phyloP scores from a whole-genome alignment of 73 alveolate genomes.

The Durusdinium trenchii region DNA sequence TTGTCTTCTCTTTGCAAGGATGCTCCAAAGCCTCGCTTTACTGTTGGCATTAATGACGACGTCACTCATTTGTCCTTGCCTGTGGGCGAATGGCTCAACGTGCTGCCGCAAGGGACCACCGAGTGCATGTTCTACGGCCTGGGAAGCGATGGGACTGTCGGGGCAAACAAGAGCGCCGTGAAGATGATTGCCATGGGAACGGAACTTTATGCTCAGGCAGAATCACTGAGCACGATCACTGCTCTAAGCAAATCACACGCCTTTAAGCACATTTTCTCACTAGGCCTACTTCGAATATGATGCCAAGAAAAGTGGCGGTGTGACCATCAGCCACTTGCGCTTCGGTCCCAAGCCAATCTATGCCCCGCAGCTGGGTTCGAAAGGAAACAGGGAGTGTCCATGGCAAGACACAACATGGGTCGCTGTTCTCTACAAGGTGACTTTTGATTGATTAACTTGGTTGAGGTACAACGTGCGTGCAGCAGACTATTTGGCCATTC shows the following conservation, averaged over 20 bases:
- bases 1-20: too few relatives aligned
- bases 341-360: conserved; percentile 55
- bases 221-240: neutral
- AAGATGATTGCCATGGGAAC: conserved; percentile 67
- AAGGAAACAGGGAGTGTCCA: too few relatives aligned
- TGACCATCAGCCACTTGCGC: conserved; percentile 77
- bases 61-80: conserved; percentile 53
- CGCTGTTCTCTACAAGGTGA: too few relatives aligned
- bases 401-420: too few relatives aligned
- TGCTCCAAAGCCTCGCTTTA: conserved; percentile 69
- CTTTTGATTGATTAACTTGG: neutral
- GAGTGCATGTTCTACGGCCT: conserved; percentile 74
- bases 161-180: conserved; percentile 84
- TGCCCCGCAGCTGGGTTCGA: conserved; percentile 23
- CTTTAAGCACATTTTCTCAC: neutral
- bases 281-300: conserved; percentile 78
- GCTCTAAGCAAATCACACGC: conserved; percentile 40
- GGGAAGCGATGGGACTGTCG: conserved; percentile 86
- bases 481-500: conserved; percentile 83
- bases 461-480: conserved; percentile 46
- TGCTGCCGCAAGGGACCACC: conserved; percentile 58
- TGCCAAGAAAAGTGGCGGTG: conserved; percentile 83
- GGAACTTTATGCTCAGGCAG: conserved; percentile 58
- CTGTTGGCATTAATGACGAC: conserved; percentile 60
- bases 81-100: conserved; percentile 44